Evolutionary conservation across 2,329 filamentous ascomycete genomes (phyloP).

Genomic region (Teratosphaeriaceae sp.): DNA sequence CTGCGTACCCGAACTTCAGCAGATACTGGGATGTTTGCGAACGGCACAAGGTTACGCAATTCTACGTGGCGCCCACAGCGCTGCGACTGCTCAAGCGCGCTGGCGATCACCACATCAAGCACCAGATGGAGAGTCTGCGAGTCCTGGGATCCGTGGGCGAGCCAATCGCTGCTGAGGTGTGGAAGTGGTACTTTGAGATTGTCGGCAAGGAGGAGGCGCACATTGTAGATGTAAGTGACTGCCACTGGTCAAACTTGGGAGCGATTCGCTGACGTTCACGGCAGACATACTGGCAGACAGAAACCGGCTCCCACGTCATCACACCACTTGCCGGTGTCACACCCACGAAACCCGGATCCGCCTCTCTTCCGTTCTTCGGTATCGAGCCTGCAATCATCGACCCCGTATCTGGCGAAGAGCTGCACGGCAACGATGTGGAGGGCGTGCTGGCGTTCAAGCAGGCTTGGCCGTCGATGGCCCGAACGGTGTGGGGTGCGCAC

Average conservation of each 20-base stretch:
- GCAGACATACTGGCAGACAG: slow-evolving; percentile 99
- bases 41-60: slow-evolving; percentile 91
- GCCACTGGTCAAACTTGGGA: not conserved
- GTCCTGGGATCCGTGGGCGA: slow-evolving; percentile 93
- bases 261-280: slow-evolving; percentile 12
- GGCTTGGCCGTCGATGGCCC: slow-evolving; percentile 96
- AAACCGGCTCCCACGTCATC: slow-evolving; percentile 95
- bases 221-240: slow-evolving; percentile 77
- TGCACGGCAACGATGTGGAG: slow-evolving; percentile 93
- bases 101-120: slow-evolving; percentile 84
- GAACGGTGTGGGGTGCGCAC: slow-evolving; percentile 95
- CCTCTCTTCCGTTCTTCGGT: slow-evolving; percentile 95
- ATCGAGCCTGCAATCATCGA: slow-evolving; percentile 98
- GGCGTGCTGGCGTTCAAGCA: slow-evolving; percentile 97
- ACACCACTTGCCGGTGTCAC: slow-evolving; percentile 88
- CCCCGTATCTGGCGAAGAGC: slow-evolving; percentile 87
- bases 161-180: slow-evolving; percentile 94
- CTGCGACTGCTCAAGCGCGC: slow-evolving; percentile 90
- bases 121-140: slow-evolving; percentile 80
- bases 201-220: slow-evolving; percentile 92
- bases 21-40: slow-evolving; percentile 98
- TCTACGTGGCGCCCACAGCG: slow-evolving; percentile 96
- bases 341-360: slow-evolving; percentile 92
- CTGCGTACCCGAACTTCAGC: slow-evolving; percentile 95
- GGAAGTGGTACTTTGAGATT: slow-evolving; percentile 98